Conservation (phyloP, 2,329 filamentous ascomycete genomes). For the Orbilia ellipsospora region DNA sequence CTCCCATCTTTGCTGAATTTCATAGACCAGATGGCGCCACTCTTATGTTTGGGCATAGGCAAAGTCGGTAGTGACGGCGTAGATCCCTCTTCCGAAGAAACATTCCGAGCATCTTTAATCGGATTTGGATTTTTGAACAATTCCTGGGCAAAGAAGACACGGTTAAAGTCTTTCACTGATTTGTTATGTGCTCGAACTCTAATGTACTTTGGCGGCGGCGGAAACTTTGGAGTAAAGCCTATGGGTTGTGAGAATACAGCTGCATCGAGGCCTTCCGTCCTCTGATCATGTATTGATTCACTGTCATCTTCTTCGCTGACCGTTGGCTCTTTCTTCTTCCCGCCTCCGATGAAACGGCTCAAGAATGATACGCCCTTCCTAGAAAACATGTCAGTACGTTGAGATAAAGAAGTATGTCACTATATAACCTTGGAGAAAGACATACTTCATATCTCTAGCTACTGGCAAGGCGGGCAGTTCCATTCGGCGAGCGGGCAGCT, state of each 20-base stretch:
- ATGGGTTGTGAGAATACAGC: conserved; percentile 82
- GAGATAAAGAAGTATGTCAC: neutral
- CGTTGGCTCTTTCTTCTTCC: conserved; percentile 73
- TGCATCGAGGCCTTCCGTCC: conserved; percentile 83
- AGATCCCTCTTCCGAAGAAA: conserved; percentile 61
- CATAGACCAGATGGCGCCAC: conserved; percentile 86
- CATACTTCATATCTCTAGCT: conserved; percentile 45
- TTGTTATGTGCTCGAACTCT: conserved; percentile 82
- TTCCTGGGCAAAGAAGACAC: conserved; percentile 91
- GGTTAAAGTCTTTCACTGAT: conserved; percentile 82
- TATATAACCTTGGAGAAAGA: conserved; percentile 3
- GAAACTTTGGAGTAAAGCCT: conserved; percentile 86
- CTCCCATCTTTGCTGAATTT: conserved; percentile 93
- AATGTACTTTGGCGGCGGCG: conserved; percentile 90
- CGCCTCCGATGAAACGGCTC: conserved; percentile 80
- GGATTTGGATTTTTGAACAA: conserved; percentile 68
- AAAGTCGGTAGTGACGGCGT: conserved; percentile 58
- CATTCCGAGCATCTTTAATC: conserved; percentile 60
- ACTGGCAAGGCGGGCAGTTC: conserved; percentile 29
- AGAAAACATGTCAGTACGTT: conserved; percentile 19
- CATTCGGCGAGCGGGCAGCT: conserved; percentile 29
- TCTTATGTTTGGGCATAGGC: conserved; percentile 56
- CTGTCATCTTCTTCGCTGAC: conserved; percentile 68
- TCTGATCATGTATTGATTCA: conserved; percentile 73
- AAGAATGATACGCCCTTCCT: conserved; percentile 92